A percentile compares a stretch with the other conserved stretches of the same genome.
Evolutionary conservation across 495 filamentous ascomycete species (phyloP).

Genomic region (Aspergillus taichungensis): DNA sequence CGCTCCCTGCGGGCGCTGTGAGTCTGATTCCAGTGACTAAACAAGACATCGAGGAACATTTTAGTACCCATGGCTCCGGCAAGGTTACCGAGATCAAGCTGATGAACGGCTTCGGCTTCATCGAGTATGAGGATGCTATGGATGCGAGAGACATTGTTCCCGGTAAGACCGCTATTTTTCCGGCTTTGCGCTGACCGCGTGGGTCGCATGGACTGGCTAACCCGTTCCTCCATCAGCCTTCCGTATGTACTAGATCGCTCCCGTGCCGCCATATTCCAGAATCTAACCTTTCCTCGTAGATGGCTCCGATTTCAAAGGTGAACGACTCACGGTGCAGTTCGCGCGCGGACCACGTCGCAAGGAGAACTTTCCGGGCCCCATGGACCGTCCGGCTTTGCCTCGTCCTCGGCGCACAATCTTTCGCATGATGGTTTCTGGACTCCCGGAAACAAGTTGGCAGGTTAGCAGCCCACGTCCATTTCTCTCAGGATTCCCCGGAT

Average conservation of each 20-base stretch:
- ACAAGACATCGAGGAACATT: conserved; percentile 91
- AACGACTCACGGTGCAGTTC: conserved; percentile 94
- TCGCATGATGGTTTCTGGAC: conserved; percentile 95
- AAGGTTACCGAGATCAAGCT: conserved; percentile 98
- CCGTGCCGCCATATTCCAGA: conserved; percentile 2
- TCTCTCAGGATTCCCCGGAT: conserved; percentile 34
- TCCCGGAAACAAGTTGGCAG: conserved; percentile 99
- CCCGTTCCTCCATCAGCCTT: conserved; percentile 32
- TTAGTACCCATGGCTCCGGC: conserved; percentile 87
- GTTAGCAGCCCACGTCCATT: conserved; percentile 72
- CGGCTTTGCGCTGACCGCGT: neutral
- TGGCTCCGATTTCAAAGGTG: conserved; percentile 96
- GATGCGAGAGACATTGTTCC: conserved; percentile 97
- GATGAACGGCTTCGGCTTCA: conserved; percentile 99
- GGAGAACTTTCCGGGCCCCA: conserved; percentile 58
- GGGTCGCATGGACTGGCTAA: conserved; percentile 11
- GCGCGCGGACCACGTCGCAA: conserved; percentile 87
- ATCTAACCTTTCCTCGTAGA: conserved; percentile 44
- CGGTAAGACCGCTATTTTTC: conserved; percentile 47
- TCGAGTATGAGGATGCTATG: conserved; percentile 96
- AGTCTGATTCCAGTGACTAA: conserved; percentile 66
- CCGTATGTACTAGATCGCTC: conserved; percentile 32
- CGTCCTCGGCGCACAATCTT: conserved; percentile 89
- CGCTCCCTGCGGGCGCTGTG: conserved; percentile 15
- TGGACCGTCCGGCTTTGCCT: conserved; percentile 65